Percentiles rank a stretch among this genome's conserved stretches.
phyloP scores from a whole-genome alignment of 2,329 filamentous ascomycete species.

The Trichoderma aggressivum region DNA sequence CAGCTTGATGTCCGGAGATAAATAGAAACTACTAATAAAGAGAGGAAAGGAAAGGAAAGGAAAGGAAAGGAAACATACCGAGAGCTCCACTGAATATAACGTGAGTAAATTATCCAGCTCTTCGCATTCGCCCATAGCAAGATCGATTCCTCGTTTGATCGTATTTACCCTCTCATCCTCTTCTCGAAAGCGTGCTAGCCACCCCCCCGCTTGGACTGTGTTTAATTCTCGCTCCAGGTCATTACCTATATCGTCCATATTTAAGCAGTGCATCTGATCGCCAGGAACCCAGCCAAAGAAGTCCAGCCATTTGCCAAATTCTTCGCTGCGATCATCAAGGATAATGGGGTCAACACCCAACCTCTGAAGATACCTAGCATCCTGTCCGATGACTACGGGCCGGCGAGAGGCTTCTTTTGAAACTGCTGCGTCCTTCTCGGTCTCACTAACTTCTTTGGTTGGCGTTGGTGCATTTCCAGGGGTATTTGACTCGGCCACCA shows the following conservation, averaged over 20 bases:
- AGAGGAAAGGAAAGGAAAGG: too few relatives aligned
- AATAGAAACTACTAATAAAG: not conserved
- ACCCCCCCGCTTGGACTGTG: constrained; percentile 86
- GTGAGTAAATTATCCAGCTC: constrained; percentile 93
- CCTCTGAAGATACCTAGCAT: constrained; percentile 71
- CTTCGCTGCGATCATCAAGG: constrained; percentile 71
- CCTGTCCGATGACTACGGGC: constrained; percentile 66
- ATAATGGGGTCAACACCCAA: constrained; percentile 74
- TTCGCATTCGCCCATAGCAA: constrained; percentile 91
- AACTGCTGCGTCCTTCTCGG: constrained; percentile 27
- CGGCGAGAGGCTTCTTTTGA: constrained; percentile 52
- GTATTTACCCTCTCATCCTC: constrained; percentile 87
- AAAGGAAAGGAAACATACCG: constrained; percentile 49
- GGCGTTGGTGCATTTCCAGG: constrained; percentile 39
- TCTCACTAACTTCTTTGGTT: constrained; percentile 24
- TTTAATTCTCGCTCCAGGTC: constrained; percentile 86
- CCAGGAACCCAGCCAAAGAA: constrained; percentile 86
- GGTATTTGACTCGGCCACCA: constrained; percentile 44
- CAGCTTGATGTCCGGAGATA: not conserved
- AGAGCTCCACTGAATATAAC: constrained; percentile 89
- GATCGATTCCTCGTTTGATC: constrained; percentile 81
- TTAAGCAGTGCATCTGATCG: constrained; percentile 68
- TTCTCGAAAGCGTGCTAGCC: constrained; percentile 78
- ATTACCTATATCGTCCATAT: constrained; percentile 74
- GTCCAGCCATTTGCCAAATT: constrained; percentile 78